These are phyloP conservation scores for Harringtonia lauricola DNA, from an alignment of 2,329 filamentous ascomycete species.

Conservation along the genomic window DNA sequence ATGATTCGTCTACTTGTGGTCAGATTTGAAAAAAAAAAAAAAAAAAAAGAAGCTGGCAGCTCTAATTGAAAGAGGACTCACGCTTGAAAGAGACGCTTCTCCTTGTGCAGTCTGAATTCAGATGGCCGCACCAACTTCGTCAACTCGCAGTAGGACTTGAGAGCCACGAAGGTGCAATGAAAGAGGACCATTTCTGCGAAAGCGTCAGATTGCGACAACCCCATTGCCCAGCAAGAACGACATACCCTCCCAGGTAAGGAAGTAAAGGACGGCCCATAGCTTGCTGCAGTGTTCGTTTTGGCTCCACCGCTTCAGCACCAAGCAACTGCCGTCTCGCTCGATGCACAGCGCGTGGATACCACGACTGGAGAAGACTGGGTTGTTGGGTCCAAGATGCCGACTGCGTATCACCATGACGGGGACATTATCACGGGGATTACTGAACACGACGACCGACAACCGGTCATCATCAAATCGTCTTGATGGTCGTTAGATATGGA, in stretches of 20 bases:
- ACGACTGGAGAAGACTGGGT: constrained; percentile 34
- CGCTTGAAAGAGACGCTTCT: constrained; percentile 45
- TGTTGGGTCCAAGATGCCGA: constrained; percentile 25
- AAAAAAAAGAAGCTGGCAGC: too few relatives aligned
- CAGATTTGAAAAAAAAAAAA: too few relatives aligned
- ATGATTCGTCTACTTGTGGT: constrained; percentile 35
- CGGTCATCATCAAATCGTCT: constrained; percentile 45
- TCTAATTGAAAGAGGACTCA: constrained; percentile 20
- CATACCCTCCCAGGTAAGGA: constrained; percentile 50
- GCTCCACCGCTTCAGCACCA: constrained; percentile 44
- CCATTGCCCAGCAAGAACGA: neutral
- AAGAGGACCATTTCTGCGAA: constrained; percentile 45
- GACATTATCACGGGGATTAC: constrained; percentile 29
- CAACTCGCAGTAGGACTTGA: constrained; percentile 39
- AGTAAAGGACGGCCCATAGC: constrained; percentile 43
- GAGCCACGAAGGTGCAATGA: constrained; percentile 44
- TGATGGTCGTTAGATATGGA: too few relatives aligned
- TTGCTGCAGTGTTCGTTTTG: constrained; percentile 28
- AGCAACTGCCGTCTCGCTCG: constrained; percentile 32
- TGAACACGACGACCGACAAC: constrained; percentile 41
- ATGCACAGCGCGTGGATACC: constrained; percentile 46
- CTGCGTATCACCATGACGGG: constrained; percentile 38
- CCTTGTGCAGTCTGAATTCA: constrained; percentile 34
- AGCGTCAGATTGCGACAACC: constrained; percentile 6
- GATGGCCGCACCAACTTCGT: constrained; percentile 31